These are phyloP conservation scores for Pythium vanterpoolii DNA, from an alignment of 352 stramenopile species.

Conservation along the genomic window DNA sequence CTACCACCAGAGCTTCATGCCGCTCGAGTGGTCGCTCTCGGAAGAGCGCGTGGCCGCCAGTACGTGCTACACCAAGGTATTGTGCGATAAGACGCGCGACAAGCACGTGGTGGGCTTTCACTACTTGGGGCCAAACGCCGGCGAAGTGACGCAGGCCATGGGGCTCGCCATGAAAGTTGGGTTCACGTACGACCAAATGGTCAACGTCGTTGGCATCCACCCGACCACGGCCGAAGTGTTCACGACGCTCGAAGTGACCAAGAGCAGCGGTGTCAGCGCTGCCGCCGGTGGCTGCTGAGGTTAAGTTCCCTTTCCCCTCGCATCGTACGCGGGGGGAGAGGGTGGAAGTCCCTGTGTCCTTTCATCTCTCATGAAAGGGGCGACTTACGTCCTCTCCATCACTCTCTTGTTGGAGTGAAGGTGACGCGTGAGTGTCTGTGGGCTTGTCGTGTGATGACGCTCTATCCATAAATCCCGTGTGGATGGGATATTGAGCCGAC, in stretches of 20 bases:
- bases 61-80: slow-evolving; percentile 94
- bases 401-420: neutral
- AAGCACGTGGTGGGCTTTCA: slow-evolving; percentile 96
- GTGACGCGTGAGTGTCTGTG: slow-evolving; percentile 16
- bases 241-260: slow-evolving; percentile 92
- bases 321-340: slow-evolving; percentile 10
- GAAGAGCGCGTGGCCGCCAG: slow-evolving; percentile 50
- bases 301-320: slow-evolving; percentile 44
- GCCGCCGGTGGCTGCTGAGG: slow-evolving; percentile 96
- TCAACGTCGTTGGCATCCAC: slow-evolving; percentile 95
- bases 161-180: slow-evolving; percentile 94
- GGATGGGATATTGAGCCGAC: slow-evolving; percentile 75
- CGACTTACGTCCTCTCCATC: neutral
- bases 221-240: slow-evolving; percentile 96
- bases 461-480: slow-evolving; percentile 70
- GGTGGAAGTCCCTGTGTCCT: slow-evolving; percentile 12
- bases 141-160: slow-evolving; percentile 94
- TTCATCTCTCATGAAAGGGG: neutral
- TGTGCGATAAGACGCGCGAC: slow-evolving; percentile 88
- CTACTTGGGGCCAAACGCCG: slow-evolving; percentile 97
- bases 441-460: slow-evolving; percentile 62
- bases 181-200: slow-evolving; percentile 92
- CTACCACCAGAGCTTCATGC: slow-evolving; percentile 95
- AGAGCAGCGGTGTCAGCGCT: slow-evolving; percentile 91
- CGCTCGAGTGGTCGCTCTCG: slow-evolving; percentile 94